Base-by-base conservation (phyloP, 192 early-diverging fungal species). In the Backusella luteola region DNA sequence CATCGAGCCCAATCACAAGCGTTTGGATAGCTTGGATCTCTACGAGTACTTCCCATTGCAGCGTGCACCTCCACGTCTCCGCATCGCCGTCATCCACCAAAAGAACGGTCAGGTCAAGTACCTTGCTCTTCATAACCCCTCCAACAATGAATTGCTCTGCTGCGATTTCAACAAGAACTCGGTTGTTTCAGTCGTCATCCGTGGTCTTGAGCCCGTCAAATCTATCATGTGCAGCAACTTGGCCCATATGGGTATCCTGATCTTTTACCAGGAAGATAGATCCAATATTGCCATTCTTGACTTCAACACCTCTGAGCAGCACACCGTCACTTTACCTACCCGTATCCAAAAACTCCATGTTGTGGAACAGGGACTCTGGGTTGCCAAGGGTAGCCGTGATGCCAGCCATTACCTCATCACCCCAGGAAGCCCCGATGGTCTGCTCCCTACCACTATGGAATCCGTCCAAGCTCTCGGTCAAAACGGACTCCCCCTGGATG, bases 31-130 rank as follows among this genome's bases (percentile, higher is more conserved):
- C 12, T 77, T 91, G 0, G 90, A 91, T 67, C 82, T 93, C 74
- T 91, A 92, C 68, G 92, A 93, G 78, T 93, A 91, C 69, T 91
- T 92, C 80, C 92, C 92, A 11, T 74, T 90, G 0, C 86, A 87
- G 67, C 78, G 81, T 63, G 83, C 87, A 21, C 84, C 88, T 39
- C 85, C 88, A 66, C 71, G 87, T n/a, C 74, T 89, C 19, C 75
- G 79, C 5, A 78, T 89, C 14, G 76, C 88, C 12, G 72, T 87
- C 23, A 78, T 89, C 15, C 70, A 84, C 46, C 78, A 76, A 19
- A 11, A 23, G 29, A 70, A 73, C 1, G 81, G 77, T 2, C 36
- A 49, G 12, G 72, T 77, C 19, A 82, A 81, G 15, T 86, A 86
- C 69, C 76, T 93, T 21, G 79, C 83, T 32, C 79, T 93, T 26